phyloP scores from a whole-genome alignment of 352 stramenopile genomes.

The Halophytophthora batemanensis region DNA sequence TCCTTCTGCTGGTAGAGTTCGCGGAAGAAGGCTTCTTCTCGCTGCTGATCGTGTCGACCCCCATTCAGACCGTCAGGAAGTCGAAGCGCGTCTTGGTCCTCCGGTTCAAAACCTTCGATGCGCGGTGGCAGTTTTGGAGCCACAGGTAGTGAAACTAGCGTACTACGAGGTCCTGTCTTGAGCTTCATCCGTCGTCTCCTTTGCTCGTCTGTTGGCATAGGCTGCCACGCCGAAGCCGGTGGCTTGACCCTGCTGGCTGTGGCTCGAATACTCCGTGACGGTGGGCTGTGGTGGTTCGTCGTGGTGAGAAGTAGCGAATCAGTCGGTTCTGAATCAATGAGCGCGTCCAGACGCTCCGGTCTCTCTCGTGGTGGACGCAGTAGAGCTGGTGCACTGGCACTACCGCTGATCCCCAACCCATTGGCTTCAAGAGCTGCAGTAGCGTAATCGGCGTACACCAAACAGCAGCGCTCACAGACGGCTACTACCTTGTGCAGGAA shows the following conservation, averaged over 20 bases:
- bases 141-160: constrained; percentile 32
- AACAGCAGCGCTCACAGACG: constrained; percentile 92
- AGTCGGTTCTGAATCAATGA: constrained; percentile 30
- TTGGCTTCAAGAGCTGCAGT: constrained; percentile 75
- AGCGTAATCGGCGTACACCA: constrained; percentile 91
- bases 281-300: constrained; percentile 6
- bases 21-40: constrained; percentile 70
- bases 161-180: constrained; percentile 21
- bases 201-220: constrained; percentile 29
- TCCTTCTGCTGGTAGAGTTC: constrained; percentile 65
- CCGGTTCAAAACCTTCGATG: constrained; percentile 51
- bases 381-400: constrained; percentile 56
- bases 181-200: constrained; percentile 8
- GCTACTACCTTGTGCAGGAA: constrained; percentile 92
- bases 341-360: constrained; percentile 32
- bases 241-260: constrained; percentile 29
- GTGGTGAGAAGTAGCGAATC: constrained; percentile 26
- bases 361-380: constrained; percentile 56
- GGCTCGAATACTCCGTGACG: constrained; percentile 1
- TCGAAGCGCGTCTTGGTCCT: constrained; percentile 27
- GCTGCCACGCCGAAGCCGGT: constrained; percentile 56
- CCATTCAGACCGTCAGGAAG: constrained; percentile 13
- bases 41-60: constrained; percentile 26
- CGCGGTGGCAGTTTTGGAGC: constrained; percentile 55
- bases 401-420: constrained; percentile 35